These are phyloP conservation scores for Trichoderma sp. DNA, from an alignment of 2,329 filamentous ascomycete species.

Conservation along the genomic window DNA sequence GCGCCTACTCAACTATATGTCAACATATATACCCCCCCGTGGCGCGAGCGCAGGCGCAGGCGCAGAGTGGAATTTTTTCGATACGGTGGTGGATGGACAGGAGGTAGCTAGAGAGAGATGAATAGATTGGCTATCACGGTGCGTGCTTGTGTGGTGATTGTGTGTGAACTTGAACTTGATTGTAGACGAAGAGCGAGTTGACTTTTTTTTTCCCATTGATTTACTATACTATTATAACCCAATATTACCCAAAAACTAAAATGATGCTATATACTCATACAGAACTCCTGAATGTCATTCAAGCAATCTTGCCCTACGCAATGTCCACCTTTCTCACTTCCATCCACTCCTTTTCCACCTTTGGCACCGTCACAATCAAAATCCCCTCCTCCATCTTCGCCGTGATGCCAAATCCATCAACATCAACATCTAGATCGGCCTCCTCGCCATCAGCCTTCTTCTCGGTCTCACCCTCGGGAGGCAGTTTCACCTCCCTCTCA, in stretches of 20 bases:
- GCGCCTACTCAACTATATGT: conserved; percentile 29
- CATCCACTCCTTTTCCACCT: conserved; percentile 65
- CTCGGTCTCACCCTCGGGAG: conserved; percentile 35
- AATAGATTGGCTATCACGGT: conserved; percentile 15
- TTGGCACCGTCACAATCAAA: conserved; percentile 73
- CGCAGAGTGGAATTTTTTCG: conserved; percentile 26
- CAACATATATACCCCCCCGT: conserved; percentile 37
- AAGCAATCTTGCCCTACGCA: not conserved
- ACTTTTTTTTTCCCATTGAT: not conserved
- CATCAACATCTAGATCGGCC: conserved; percentile 45
- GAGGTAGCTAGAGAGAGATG: not conserved
- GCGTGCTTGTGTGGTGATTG: not conserved
- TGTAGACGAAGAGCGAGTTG: not conserved
- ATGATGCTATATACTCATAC: not conserved
- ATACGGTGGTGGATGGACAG: conserved; percentile 10
- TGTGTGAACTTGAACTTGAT: not conserved
- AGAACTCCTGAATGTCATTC: not conserved
- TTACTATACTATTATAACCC: not conserved
- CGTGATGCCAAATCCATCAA: conserved; percentile 66
- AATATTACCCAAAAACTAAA: not conserved
- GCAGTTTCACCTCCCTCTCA: conserved; percentile 65
- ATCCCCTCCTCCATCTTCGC: conserved; percentile 80
- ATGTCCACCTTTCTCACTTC: conserved; percentile 61
- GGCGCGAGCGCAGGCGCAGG: conserved; percentile 33
- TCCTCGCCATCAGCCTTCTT: conserved; percentile 30